Percentiles rank a stretch among this genome's conserved stretches.
phyloP scores from a whole-genome alignment of 495 filamentous ascomycete genomes.

The Aspergillus hancockii region DNA sequence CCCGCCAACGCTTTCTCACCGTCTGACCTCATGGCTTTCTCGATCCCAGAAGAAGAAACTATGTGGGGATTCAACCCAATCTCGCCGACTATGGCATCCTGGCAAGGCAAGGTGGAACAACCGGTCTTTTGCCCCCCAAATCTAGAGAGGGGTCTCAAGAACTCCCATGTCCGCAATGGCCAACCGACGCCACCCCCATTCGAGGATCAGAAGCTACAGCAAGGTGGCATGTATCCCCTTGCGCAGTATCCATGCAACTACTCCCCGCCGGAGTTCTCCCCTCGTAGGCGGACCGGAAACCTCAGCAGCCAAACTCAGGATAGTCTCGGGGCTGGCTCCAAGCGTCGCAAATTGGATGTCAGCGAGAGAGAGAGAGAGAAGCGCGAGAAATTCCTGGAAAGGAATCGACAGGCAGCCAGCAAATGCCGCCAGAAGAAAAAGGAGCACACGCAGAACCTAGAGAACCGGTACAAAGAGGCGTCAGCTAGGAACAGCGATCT shows the following conservation, averaged over 20 bases:
- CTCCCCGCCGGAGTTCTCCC: not conserved
- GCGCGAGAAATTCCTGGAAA: constrained; percentile 64
- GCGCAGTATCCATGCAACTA: not conserved
- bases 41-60: not conserved
- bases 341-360: not conserved
- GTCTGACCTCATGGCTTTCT: not conserved
- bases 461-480: constrained; percentile 38
- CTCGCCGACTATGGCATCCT: constrained; percentile 10
- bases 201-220: constrained; percentile 21
- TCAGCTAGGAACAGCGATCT: constrained; percentile 65
- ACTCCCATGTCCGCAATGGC: constrained; percentile 43
- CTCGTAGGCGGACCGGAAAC: not conserved
- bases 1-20: not conserved
- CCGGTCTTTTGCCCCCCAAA: constrained; percentile 26
- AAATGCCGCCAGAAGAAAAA: constrained; percentile 92
- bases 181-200: constrained; percentile 45
- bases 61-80: not conserved
- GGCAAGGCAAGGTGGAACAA: constrained; percentile 30
- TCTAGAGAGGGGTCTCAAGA: constrained; percentile 36
- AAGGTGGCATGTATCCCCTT: constrained; percentile 18
- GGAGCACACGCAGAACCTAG: constrained; percentile 63
- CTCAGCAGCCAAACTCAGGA: not conserved
- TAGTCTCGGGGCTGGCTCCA: not conserved
- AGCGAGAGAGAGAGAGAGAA: constrained; percentile 25
- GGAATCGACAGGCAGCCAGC: constrained; percentile 80